Evolutionary conservation across 1,284 basidiomycete genomes (phyloP).

Genomic region (Tetrapyrgos nigripes): DNA sequence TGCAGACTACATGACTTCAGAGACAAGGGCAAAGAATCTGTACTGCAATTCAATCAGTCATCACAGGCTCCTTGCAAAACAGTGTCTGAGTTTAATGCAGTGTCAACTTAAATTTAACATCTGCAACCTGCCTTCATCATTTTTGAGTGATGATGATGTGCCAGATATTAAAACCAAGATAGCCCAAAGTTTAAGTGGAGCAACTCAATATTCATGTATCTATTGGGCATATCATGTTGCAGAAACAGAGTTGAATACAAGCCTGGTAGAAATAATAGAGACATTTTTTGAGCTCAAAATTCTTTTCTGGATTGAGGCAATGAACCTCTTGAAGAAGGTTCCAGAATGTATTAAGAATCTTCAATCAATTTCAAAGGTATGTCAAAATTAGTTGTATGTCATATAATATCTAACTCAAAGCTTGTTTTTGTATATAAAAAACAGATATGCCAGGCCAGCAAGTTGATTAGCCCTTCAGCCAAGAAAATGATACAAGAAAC

Average conservation of each 20-base stretch:
- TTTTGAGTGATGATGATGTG: neutral
- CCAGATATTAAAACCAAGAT: neutral
- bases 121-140: neutral
- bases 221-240: constrained; percentile 1
- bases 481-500: no score
- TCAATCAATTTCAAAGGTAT: no score
- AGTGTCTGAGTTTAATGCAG: constrained; percentile 1
- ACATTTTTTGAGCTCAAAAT: constrained; percentile 1
- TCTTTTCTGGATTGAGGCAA: constrained; percentile 13
- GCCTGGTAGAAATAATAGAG: neutral
- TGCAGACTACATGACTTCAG: constrained; percentile 2
- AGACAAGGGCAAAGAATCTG: neutral
- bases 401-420: no score
- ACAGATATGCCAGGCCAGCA: no score
- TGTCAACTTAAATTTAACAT: constrained; percentile 10
- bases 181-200: neutral
- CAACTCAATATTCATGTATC: constrained; percentile 1
- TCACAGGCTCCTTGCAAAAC: neutral
- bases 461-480: no score
- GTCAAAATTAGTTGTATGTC: neutral
- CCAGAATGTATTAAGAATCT: neutral
- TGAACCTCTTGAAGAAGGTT: neutral
- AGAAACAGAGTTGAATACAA: neutral
- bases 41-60: neutral
- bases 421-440: no score